Base-by-base conservation (phyloP, 1,139 yeast species). In the Zygotorulaspora mrakii region DNA sequence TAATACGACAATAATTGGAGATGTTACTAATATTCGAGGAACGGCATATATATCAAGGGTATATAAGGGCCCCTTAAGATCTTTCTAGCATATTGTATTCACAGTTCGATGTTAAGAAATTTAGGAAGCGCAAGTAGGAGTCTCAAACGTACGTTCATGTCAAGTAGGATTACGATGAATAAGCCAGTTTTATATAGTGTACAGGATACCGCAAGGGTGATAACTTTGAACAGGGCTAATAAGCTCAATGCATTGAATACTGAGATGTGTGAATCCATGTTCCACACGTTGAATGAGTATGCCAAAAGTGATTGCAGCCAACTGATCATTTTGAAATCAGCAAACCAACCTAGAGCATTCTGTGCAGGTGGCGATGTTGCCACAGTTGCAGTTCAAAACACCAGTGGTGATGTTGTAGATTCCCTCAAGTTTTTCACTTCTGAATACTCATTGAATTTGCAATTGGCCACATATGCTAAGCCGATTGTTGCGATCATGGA, bases 281-380 rank as follows among this genome's bases (percentile, higher is more conserved):
- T 77, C 29, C 91, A 94, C 21, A 75, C 95, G 31, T 66, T 91
- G 49, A 62, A 74, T 43, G 95, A 87, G 57, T 88, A 82, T 66
- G 71, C 86, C 40, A 82, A 84, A 59, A 76, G 88, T 10, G 71
- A 73, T 33, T 67, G 75, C 12, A 79, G 82, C 46, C 77, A 81
- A 50, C 61, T 86, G 45, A 68, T 89, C 33, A 70, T 91, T 31
- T 69, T 89, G 47, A 79, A 78, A 42, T 84, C 95, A 18, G 76
- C 74, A 32, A 55, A 48, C 39, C 44, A 48, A 14, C 62, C 62
- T 17, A 50, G 62, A 41, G 47, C 86, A 2, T 74, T 82, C 45
- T 82, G 91, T 66, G 85, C 97, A 29, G 98, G 98, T 39, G 98
- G 97, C 29, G 98, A 91, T 61, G 95, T 91, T 33, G 82, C 91